These are phyloP conservation scores for Wakefieldia striispora DNA, from an alignment of 768 basidiomycete species.

Conservation along the genomic window DNA sequence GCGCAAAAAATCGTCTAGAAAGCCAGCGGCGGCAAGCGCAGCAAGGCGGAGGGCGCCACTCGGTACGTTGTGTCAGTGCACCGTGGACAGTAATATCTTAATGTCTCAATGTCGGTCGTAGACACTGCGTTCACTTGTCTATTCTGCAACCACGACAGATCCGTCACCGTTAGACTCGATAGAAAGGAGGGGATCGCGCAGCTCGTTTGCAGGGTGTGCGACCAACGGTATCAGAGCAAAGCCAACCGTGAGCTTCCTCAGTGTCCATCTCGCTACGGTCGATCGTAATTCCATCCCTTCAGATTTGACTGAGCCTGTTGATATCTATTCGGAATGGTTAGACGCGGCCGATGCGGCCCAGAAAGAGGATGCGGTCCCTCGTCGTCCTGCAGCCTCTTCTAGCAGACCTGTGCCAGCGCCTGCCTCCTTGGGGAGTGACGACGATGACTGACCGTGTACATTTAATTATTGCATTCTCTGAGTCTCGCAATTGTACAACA, in stretches of 20 bases:
- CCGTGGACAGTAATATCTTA: too few relatives aligned
- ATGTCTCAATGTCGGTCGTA: slow-evolving; percentile 28
- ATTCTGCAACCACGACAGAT: slow-evolving; percentile 89
- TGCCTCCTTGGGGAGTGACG: slow-evolving; percentile 46
- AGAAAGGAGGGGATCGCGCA: slow-evolving; percentile 82
- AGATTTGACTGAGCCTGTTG: slow-evolving; percentile 87
- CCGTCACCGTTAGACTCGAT: slow-evolving; percentile 81
- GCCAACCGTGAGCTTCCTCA: slow-evolving; percentile 64
- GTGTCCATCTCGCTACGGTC: not conserved
- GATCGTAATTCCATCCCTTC: slow-evolving; percentile 17
- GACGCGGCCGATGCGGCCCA: slow-evolving; percentile 85
- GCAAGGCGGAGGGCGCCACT: slow-evolving; percentile 68
- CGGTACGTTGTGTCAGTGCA: slow-evolving; percentile 41
- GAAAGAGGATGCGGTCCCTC: slow-evolving; percentile 51
- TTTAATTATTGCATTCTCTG: not conserved
- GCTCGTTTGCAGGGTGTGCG: slow-evolving; percentile 80
- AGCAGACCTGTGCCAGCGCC: slow-evolving; percentile 38
- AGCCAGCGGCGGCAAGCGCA: slow-evolving; percentile 63
- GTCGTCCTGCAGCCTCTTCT: slow-evolving; percentile 54
- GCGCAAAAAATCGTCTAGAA: slow-evolving; percentile 86
- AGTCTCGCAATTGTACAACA: slow-evolving; percentile 22
- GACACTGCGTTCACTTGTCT: slow-evolving; percentile 85
- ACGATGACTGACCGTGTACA: slow-evolving; percentile 30
- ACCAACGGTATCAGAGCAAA: slow-evolving; percentile 85
- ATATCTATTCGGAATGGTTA: slow-evolving; percentile 92